These are phyloP conservation scores for Psilocybe tampanensis DNA, from an alignment of 768 basidiomycete genomes.

Conservation along the genomic window DNA sequence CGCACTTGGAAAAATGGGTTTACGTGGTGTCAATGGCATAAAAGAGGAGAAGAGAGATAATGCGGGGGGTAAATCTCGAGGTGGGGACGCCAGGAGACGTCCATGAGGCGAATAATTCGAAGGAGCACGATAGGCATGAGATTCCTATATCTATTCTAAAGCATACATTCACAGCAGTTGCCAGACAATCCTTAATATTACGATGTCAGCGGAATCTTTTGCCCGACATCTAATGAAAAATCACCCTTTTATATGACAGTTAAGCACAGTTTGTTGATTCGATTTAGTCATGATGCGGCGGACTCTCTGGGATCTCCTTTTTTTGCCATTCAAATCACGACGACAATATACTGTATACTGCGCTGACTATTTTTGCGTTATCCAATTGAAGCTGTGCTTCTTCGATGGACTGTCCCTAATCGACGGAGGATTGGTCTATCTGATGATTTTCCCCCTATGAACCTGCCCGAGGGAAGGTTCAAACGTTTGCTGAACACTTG, in stretches of 20 bases:
- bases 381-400: neutral
- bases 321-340: neutral
- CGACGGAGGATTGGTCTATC: neutral
- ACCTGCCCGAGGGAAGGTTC: neutral
- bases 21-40: conserved; percentile 2
- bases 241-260: neutral
- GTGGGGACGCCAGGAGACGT: neutral
- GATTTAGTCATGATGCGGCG: neutral
- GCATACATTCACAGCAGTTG: neutral
- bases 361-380: neutral
- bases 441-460: neutral
- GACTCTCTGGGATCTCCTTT: neutral
- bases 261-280: neutral
- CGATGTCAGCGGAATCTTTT: neutral
- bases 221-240: neutral
- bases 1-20: conserved; percentile 50
- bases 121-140: conserved; percentile 8
- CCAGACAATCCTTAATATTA: neutral
- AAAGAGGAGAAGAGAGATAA: neutral
- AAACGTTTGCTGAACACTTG: neutral
- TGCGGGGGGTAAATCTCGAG: neutral
- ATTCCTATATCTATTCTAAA: conserved; percentile 2
- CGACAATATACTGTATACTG: neutral
- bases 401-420: neutral
- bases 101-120: neutral